Percentiles rank a stretch among this genome's conserved stretches.
These are phyloP conservation scores for Heracleum sosnowskyi DNA, from an alignment of 129 eudicot genomes.

Conservation along the genomic window DNA sequence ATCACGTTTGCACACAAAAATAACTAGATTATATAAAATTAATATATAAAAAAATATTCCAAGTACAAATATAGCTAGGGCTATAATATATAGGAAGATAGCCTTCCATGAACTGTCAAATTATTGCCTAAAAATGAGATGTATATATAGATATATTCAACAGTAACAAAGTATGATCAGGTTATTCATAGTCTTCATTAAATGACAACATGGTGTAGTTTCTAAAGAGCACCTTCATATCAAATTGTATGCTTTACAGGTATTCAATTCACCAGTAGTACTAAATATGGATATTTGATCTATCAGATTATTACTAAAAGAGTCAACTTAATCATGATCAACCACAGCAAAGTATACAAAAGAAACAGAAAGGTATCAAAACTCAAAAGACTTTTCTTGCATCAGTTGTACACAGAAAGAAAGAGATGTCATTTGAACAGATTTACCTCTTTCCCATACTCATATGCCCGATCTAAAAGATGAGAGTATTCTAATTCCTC, in stretches of 20 bases:
- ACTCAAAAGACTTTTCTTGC: background rate
- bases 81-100: background rate
- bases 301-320: background rate
- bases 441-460: conserved; percentile 66
- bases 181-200: background rate
- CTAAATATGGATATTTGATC: background rate
- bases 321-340: background rate
- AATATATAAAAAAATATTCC: background rate
- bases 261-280: background rate
- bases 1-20: no score
- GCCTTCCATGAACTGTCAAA: background rate
- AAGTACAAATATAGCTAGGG: background rate
- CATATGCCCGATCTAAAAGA: conserved; percentile 82
- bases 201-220: background rate
- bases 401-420: background rate
- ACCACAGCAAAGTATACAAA: background rate
- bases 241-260: background rate
- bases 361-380: background rate
- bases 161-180: background rate
- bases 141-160: background rate
- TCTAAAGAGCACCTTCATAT: background rate
- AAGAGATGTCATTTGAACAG: background rate
- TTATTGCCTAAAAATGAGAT: background rate
- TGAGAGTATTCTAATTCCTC: conserved; percentile 88
- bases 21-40: background rate